Evolutionary conservation across 305 asterid genomes (phyloP).

Genomic region (Solanum hybrid): DNA sequence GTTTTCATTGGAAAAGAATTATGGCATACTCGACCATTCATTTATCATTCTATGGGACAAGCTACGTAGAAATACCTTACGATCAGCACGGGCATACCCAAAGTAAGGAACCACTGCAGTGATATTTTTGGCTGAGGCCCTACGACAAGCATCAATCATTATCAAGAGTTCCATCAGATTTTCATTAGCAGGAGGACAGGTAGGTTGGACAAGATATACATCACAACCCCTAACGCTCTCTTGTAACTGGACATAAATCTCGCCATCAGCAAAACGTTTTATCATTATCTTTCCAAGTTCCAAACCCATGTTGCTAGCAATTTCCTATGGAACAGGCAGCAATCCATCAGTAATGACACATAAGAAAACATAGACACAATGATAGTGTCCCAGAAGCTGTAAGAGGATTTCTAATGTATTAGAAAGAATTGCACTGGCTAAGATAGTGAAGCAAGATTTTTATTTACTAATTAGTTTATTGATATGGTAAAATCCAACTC

Average conservation of each 20-base stretch:
- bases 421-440: background rate
- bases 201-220: slow-evolving; percentile 68
- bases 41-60: background rate
- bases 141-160: slow-evolving; percentile 83
- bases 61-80: slow-evolving; percentile 46
- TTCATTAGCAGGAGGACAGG: slow-evolving; percentile 84
- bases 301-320: slow-evolving; percentile 85
- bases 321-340: slow-evolving; percentile 45
- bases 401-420: background rate
- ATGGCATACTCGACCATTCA: background rate
- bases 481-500: background rate
- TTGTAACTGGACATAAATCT: slow-evolving; percentile 80
- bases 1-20: background rate
- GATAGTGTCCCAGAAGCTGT: background rate
- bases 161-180: slow-evolving; percentile 83
- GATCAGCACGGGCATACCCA: slow-evolving; percentile 79
- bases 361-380: background rate
- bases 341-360: background rate
- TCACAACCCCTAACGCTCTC: slow-evolving; percentile 91
- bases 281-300: slow-evolving; percentile 47
- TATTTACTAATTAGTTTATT: background rate
- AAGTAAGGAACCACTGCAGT: slow-evolving; percentile 64
- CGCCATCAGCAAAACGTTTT: slow-evolving; percentile 85
- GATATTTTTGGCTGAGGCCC: slow-evolving; percentile 60
- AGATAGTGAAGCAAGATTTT: background rate